Conservation (phyloP, 2,329 filamentous ascomycete species). For the Colletotrichum musae region DNA sequence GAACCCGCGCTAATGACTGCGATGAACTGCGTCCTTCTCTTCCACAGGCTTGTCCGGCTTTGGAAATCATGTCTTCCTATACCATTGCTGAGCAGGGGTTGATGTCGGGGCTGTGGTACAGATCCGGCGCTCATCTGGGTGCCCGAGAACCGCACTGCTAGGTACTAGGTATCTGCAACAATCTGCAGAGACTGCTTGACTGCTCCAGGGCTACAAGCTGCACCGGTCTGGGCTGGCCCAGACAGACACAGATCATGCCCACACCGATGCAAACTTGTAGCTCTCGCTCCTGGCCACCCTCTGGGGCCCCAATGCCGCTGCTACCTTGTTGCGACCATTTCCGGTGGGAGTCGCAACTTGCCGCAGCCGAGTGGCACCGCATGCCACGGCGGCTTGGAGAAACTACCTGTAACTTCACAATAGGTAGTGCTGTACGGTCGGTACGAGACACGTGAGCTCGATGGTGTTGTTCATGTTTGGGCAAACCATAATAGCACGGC, state of each 20-base stretch:
- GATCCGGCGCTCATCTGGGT: conserved; percentile 12
- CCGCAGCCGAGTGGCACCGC: conserved; percentile 4
- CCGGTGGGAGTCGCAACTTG: conserved; percentile 5
- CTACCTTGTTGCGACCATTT: conserved; percentile 20
- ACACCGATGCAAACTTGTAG: conserved; percentile 28
- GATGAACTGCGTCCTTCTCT: conserved; percentile 9
- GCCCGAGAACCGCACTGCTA: conserved; percentile 4
- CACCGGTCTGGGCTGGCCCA: conserved; percentile 24
- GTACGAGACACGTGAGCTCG: neutral
- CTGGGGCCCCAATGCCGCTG: conserved; percentile 20
- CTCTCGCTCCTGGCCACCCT: conserved; percentile 5
- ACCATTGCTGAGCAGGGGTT: conserved; percentile 14
- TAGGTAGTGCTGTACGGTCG: no score
- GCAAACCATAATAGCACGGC: conserved; percentile 22
- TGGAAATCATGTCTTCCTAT: conserved; percentile 3
- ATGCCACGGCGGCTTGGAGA: conserved; percentile 18
- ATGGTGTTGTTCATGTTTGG: neutral
- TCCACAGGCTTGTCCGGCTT: conserved; percentile 21
- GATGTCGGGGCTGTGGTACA: conserved; percentile 16
- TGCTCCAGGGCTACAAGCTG: conserved; percentile 8
- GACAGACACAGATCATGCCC: conserved; percentile 34
- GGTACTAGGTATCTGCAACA: no score
- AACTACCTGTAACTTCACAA: neutral
- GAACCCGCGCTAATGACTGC: conserved; percentile 29
- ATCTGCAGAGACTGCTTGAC: conserved; percentile 14